Base-by-base conservation (phyloP, 352 stramenopile genomes). In the Phytophthora macrochlamydospora region DNA sequence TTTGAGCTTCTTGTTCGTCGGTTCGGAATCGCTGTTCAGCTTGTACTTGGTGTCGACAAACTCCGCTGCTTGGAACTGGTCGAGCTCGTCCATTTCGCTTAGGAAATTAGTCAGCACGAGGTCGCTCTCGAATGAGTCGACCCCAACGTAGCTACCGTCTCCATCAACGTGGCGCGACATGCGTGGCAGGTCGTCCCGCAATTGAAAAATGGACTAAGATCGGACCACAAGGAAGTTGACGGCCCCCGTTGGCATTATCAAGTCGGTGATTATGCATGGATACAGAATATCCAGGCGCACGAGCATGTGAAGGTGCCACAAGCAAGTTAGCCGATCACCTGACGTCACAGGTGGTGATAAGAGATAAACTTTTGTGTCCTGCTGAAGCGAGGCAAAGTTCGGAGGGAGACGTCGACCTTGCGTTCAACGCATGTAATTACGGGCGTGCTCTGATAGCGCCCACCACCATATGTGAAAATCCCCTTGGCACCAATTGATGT, bases 161-260 rank as follows among this genome's bases (percentile, higher is more conserved):
- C 7, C 53, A 11, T 55, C 28, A 12, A 66, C 24, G 43, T 59
- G 51, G 5, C 31, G 29, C 11, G 37, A 14, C 64, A 67, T 71
- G 13, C 30, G 50, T 49, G 14, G 6, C 11, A 7, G 43, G 43
- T 32, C 53, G 56, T 45, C 50, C 45, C 51, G 64, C 58, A 63
- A 62, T 53, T 71, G 51, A 59, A 59, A 71, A 71, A 65, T 31
- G 64, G 62, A 43, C 59, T 61, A 56, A 43, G n/a, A 32, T 35
- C 12, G 33, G 11, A 12, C 51, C 33, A 48, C 40, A 32, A n/a
- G 28, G 12, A 42, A 43, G 14, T 18, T 30, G 30, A 45, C 2
- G 50, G 50, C 50, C 4, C 50, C n/a, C 31, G 30, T 29, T 30
- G 48, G 13, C 33, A 54, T 7, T 7, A 48, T 62, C 45, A 40